These are phyloP conservation scores for Apiospora phragmitis DNA, from an alignment of 2,329 filamentous ascomycete genomes.

Conservation along the genomic window DNA sequence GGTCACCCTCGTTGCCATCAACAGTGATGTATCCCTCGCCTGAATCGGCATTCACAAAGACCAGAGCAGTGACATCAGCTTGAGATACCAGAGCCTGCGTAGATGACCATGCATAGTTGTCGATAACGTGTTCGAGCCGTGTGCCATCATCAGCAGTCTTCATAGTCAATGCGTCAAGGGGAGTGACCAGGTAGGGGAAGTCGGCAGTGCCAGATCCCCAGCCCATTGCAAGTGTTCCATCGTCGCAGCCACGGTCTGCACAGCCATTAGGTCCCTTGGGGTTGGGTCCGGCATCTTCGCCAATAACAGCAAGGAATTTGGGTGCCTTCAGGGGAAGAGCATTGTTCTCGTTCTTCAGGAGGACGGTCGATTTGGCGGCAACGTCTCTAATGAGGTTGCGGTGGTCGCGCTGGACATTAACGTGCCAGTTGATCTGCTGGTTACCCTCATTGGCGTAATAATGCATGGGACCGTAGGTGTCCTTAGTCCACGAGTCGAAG, in stretches of 20 bases:
- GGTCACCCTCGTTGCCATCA: conserved; percentile 83
- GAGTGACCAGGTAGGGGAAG: conserved; percentile 76
- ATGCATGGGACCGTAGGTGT: conserved; percentile 73
- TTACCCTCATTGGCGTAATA: conserved; percentile 60
- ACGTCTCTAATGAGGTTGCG: conserved; percentile 71
- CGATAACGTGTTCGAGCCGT: conserved; percentile 65
- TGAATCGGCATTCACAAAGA: conserved; percentile 85
- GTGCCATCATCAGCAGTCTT: conserved; percentile 61
- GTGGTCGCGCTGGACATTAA: conserved; percentile 82
- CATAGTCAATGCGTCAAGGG: conserved; percentile 67
- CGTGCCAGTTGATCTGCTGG: conserved; percentile 73
- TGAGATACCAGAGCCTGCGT: conserved; percentile 62
- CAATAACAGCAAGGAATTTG: conserved; percentile 74
- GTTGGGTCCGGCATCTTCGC: conserved; percentile 79
- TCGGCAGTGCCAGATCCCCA: conserved; percentile 78
- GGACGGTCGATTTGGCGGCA: conserved; percentile 77
- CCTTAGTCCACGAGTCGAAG: conserved; percentile 84
- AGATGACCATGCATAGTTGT: conserved; percentile 63
- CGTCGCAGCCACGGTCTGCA: conserved; percentile 61
- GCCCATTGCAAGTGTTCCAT: conserved; percentile 69
- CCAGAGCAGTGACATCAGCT: conserved; percentile 70
- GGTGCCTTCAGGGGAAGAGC: conserved; percentile 78
- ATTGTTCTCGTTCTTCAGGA: conserved; percentile 80
- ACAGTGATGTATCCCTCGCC: conserved; percentile 86
- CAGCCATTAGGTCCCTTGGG: conserved; percentile 78